Evolutionary conservation across 352 stramenopile genomes (phyloP).

Genomic region (Blastocystis sp.): DNA sequence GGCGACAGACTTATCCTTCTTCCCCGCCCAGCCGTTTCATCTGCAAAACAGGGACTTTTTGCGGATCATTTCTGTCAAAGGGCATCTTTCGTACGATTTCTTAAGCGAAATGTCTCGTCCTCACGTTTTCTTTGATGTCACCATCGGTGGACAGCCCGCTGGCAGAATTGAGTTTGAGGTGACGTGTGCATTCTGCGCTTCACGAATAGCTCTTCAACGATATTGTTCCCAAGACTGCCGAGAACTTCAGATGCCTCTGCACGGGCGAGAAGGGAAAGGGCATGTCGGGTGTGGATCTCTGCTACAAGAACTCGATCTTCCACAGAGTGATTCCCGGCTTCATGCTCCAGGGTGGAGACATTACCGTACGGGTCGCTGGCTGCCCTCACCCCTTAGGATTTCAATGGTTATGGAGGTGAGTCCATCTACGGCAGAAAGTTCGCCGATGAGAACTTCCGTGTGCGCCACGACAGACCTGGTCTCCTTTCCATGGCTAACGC

Average conservation of each 20-base stretch:
- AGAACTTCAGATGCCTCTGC: constrained; percentile 97
- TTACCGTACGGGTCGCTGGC: constrained; percentile 83
- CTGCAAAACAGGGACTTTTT: no score
- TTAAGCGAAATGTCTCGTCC: constrained; percentile 76
- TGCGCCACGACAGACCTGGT: constrained; percentile 87
- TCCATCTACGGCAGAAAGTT: constrained; percentile 80
- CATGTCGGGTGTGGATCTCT: constrained; percentile 81
- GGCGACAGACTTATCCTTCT: no score
- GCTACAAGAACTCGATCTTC: constrained; percentile 88
- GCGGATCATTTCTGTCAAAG: no score
- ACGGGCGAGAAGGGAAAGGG: constrained; percentile 92
- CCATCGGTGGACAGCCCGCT: constrained; percentile 85
- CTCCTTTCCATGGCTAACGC: constrained; percentile 95
- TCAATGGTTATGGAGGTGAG: constrained; percentile 76
- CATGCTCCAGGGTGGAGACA: constrained; percentile 95
- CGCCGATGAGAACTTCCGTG: constrained; percentile 94
- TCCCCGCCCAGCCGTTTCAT: no score
- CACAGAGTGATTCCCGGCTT: constrained; percentile 91
- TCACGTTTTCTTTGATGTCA: constrained; percentile 97
- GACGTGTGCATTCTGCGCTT: neutral
- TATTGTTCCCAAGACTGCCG: constrained; percentile 94
- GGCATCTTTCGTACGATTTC: no score
- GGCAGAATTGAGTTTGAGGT: constrained; percentile 81
- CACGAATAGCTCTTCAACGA: constrained; percentile 78
- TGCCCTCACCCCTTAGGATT: constrained; percentile 47